Base-by-base conservation (phyloP, 2,329 filamentous ascomycete genomes). In the Microdochium bolleyi region DNA sequence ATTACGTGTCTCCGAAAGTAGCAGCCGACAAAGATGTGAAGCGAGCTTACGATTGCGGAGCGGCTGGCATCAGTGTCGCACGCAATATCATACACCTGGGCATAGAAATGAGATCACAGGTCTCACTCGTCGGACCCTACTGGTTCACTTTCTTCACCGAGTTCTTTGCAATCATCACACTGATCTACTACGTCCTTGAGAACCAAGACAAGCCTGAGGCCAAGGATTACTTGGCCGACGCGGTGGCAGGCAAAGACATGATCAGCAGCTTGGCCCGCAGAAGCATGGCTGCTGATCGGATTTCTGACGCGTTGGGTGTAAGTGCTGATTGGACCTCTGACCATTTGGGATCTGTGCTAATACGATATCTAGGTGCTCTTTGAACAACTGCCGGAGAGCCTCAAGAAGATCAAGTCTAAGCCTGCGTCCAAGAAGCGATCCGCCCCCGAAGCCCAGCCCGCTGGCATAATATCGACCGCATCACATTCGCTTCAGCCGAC, bases 141-240 rank as follows among this genome's bases (percentile, higher is more conserved):
- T 94, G 89, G 89, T 92, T 92, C 63, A 87, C 88, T 59, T 82
- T 92, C 64, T 92, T 90, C 64, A 90, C 88, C 2, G 87, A 88
- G 16, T 92, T 90, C 70, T 92, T 91, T 64, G 85, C 87, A 14
- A 87, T 92, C 30, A 73, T 94, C 30, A 89, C 89, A 0, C 73
- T 94, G 48, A 76, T 92, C 1, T 94, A 89, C 63, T 92, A 88
- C 63, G 86, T 88, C 1, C 74, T 90, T 14, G 89, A 92, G 64
- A 92, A 92, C 57, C 87, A 87, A 1, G 83, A 88, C 55, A 89
- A 87, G 62, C 73, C 79, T 3, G 87, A 85, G 1, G 85, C 86
- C 5, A 79, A 86, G 51, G 91, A 95, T 56, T 87, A 96, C 22
- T 74, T 96, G 55, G 85, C 85, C 51, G 92, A 97, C 70, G 92